Base-by-base conservation (phyloP, 2,329 filamentous ascomycete genomes). In the Calonectria multiphialidica region DNA sequence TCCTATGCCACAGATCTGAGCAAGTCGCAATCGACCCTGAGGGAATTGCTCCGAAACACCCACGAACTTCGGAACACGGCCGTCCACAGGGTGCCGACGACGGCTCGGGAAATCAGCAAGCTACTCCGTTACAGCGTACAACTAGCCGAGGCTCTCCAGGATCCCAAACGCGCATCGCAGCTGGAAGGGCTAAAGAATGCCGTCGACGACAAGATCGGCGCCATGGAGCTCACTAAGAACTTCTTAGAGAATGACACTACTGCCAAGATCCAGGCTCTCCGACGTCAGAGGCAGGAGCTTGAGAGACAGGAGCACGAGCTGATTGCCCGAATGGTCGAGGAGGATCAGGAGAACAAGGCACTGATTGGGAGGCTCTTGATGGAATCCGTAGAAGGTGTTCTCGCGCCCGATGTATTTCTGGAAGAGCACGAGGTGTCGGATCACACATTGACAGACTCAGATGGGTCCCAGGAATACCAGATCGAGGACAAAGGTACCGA, bases 201-300 rank as follows among this genome's bases (percentile, higher is more conserved):
- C 10, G 49, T 66, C 1, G 64, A 66, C 40, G 21, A 33, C 40
- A 59, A 66, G 37, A 18, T 57, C 18, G 30, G 15, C 9, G 40
- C 64, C 6, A 66, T 66, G 64, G 64, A 66, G 28, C 49, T 66
- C 12, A 66, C 8, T 16, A 66, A 66, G n/a, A 57, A 47, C 23
- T 66, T 57, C n/a, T 23, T 66, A 4, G 64, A 66, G 49, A 57
- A 16, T 18, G 64, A 66, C 21, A 47, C 64, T 2, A 45, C 8
- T 2, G 25, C 49, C 1, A 57, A 47, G 49, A 15, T 66, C 21
- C 37, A 57, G 16, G 50, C 40, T 18, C 53, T 66, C n/a, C 21
- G 49, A 18, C 64, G 49, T 12, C 64, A 57, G 30, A 57, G 33
- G 49, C 49, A 66, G 25, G 64, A 66, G n/a, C 23, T 66, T 8